Evolutionary conservation across 139 green algal species (phyloP), one percentile per base, ranked within the genome.

Genomic region (Chlamydomonas eustigma): DNA sequence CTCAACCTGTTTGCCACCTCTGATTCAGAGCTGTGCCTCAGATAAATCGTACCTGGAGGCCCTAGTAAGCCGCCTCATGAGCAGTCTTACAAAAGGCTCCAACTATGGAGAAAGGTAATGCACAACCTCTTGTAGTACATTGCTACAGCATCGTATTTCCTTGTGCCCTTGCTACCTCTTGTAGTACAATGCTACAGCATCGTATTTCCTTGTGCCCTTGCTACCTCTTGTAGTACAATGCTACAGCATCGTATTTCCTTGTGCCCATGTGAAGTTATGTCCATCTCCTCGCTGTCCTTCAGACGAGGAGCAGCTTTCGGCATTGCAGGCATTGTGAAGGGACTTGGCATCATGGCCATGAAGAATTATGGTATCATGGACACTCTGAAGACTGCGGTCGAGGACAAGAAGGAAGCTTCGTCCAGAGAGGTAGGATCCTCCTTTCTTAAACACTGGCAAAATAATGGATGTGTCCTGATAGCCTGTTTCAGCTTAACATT

Each of bases 291-390:
- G n/a, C n/a, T n/a, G n/a, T n/a, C n/a, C n/a, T n/a, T n/a, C n/a
- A n/a, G n/a, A n/a, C 86, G 91, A 2, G 96, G 96, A 37, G 96
- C 93, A 8, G 96, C 95, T 0, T 98, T 91, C 70, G 96, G 96
- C 1, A 51, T 98, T 12, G 89, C 94, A 0, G 96, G 94, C 0
- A n/a, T 94, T 4, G 91, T 99, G 0, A 97, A 97, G 81, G 95
- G 96, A 25, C 85, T 97, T 38, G 94, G 95, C 44, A 92, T 98
- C 51, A 81, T 81, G 1, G 78, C 85, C 4, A 82, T 99, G 38
- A 95, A 94, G 73, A 83, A 78, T 33, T 92, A 91, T 73, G 91
- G 89, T 18, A 91, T 98, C 79, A 94, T 98, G 88, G 92, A 98
- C 39, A 66, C 84, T 0, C 83, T 99, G 18, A 97, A 96, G 82